A percentile compares a stretch with the other conserved stretches of the same genome.
Evolutionary conservation across 139 green algal species (phyloP).

Genomic region (Bryopsis sp.): DNA sequence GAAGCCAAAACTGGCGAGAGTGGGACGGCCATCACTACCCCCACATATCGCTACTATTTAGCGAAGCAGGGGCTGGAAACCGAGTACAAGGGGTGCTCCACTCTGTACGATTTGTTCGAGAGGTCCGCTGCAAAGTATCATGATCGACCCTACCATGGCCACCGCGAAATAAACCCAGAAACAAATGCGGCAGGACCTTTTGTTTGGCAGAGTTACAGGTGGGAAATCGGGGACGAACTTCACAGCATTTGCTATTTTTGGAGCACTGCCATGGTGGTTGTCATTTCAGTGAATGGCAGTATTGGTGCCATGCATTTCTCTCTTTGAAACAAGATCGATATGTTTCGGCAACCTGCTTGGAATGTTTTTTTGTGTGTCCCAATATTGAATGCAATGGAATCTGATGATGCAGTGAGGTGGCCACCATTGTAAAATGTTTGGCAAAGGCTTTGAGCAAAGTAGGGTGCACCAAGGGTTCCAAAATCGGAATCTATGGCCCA

Average conservation of each 20-base stretch:
- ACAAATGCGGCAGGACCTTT: background rate
- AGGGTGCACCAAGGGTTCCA: slow-evolving; percentile 12
- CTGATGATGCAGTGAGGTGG: slow-evolving; percentile 19
- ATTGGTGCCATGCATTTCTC: no score
- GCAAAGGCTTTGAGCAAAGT: slow-evolving; percentile 5
- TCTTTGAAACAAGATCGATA: no score
- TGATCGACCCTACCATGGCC: background rate
- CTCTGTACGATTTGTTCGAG: background rate
- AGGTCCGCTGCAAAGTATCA: background rate
- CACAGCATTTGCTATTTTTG: background rate
- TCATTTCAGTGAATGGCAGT: no score
- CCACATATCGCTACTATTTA: background rate
- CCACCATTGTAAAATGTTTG: slow-evolving; percentile 7
- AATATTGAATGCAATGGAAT: background rate
- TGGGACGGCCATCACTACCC: background rate
- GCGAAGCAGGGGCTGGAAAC: background rate
- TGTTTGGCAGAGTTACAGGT: background rate
- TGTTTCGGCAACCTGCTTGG: background rate
- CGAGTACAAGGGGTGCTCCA: background rate
- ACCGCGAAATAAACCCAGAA: background rate
- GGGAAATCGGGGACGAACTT: background rate
- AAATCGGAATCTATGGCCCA: slow-evolving; percentile 25
- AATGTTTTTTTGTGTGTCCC: background rate
- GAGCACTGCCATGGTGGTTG: no score
- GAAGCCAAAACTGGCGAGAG: background rate